Evolutionary conservation across 2,329 filamentous ascomycete species (phyloP).

Genomic region (Paecilomyces formosus): DNA sequence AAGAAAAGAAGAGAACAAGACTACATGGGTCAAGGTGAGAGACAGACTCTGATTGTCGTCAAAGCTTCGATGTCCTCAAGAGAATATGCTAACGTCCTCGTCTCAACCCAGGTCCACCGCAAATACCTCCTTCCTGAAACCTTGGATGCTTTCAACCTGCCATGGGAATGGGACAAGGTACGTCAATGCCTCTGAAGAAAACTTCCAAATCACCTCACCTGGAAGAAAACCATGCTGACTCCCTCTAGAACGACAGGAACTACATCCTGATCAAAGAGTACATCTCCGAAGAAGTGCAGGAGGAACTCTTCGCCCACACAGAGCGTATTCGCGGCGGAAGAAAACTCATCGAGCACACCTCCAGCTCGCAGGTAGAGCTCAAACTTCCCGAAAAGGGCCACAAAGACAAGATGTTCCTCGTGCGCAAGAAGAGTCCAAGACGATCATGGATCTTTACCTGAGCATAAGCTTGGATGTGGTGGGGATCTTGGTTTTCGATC

Average conservation of each 20-base stretch:
- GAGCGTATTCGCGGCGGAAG: constrained; percentile 56
- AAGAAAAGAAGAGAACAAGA: constrained; percentile 14
- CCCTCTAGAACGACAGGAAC: constrained; percentile 48
- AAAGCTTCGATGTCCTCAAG: background rate
- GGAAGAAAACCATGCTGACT: background rate
- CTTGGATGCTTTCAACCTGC: constrained; percentile 36
- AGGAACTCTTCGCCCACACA: constrained; percentile 66
- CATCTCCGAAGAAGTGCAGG: constrained; percentile 64
- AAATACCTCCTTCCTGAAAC: constrained; percentile 41
- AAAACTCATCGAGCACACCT: constrained; percentile 27
- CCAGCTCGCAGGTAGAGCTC: constrained; percentile 30
- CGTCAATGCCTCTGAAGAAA: constrained; percentile 10
- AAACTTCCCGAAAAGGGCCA: constrained; percentile 32
- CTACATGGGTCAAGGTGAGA: constrained; percentile 39
- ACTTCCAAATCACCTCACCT: too few relatives aligned
- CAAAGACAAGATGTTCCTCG: constrained; percentile 39
- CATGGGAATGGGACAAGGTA: constrained; percentile 43
- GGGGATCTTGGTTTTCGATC: background rate
- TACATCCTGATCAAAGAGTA: constrained; percentile 67
- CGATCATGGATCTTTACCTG: constrained; percentile 29
- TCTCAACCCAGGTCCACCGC: constrained; percentile 31
- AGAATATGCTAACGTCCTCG: background rate
- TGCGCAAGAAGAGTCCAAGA: constrained; percentile 37
- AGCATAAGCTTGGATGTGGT: constrained; percentile 1
- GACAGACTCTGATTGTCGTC: background rate